Base-by-base conservation (phyloP, 2,329 filamentous ascomycete species). In the Aspergillus sp. region DNA sequence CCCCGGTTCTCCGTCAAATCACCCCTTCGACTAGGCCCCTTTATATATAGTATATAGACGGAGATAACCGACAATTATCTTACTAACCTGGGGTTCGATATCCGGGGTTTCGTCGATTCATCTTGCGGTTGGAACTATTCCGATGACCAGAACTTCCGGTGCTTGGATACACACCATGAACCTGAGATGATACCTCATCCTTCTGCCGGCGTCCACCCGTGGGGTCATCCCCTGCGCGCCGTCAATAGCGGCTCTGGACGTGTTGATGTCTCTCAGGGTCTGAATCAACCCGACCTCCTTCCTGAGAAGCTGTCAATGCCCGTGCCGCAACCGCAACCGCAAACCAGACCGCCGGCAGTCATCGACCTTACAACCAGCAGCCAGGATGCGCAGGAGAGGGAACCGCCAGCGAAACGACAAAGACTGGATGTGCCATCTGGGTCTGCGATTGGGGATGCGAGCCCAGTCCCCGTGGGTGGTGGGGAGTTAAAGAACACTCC, bases 131-230 rank as follows among this genome's bases (percentile, higher is more conserved):
- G 19, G 19, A 19, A 19, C 32, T 40, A 33, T 45, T 50, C 49
- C 46, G 34, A 61, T 60, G 54, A 58, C 48, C 53, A 48, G 42
- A 47, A 50, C 49, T 50, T 42, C 42, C 44, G 37, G 44, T 47
- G 48, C 50, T 50, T 47, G 52, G 42, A 56, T 54, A 62, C 60
- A 62, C 60, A 63, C 53, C 57, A 69, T 69, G 62, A 60, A 44
- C 55, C 57, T 59, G 60, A 61, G 55, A 69, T 70, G 66, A 69
- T 66, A 50, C 62, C 65, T 46, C 60, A 66, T 61, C 56, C 66
- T 50, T 67, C 64, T 47, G 61, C 61, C 53, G 63, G 64, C 55
- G 59, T 61, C 55, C 65, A 68, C 60, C 50, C 60, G 44, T 66
- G 62, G 64, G 61, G 60, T 45, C 60, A 62, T 44, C 60, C 61